Evolutionary conservation across 2,329 filamentous ascomycete genomes (phyloP).

Genomic region (Botrytis sinoallii): DNA sequence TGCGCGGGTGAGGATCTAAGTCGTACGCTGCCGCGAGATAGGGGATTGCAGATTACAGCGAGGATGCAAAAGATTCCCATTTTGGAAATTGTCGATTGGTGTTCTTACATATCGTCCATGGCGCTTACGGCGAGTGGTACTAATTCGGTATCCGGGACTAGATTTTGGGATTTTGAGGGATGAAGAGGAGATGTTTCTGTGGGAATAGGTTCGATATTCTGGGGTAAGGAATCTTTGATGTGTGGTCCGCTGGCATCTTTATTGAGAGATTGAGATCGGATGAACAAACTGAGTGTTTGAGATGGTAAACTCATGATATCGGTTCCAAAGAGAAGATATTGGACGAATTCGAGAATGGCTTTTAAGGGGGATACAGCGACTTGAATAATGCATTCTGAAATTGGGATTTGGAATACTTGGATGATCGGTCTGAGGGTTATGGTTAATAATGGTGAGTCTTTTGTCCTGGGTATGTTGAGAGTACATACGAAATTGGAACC

Average conservation of each 20-base stretch:
- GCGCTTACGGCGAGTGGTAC: conserved; percentile 17
- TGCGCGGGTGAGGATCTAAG: conserved; percentile 16
- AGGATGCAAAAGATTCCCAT: conserved; percentile 17
- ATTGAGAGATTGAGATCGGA: conserved; percentile 11
- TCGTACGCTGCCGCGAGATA: conserved; percentile 17
- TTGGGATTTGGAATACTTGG: conserved; percentile 17
- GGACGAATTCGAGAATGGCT: conserved; percentile 10
- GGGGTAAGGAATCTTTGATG: neutral
- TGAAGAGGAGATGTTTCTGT: too few species aligned
- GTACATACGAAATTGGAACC: conserved; percentile 14
- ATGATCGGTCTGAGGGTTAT: conserved; percentile 8
- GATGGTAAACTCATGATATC: conserved; percentile 12
- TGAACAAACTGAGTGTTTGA: conserved; percentile 9
- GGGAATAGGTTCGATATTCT: neutral
- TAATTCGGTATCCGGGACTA: conserved; percentile 15
- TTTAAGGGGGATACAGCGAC: conserved; percentile 5
- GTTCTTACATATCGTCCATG: conserved; percentile 16
- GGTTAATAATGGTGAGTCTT: neutral
- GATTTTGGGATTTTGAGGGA: neutral
- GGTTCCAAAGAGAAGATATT: conserved; percentile 20
- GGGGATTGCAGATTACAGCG: conserved; percentile 5
- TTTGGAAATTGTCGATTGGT: conserved; percentile 7
- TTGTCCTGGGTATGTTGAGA: neutral
- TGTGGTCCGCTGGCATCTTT: neutral
- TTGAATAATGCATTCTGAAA: conserved; percentile 3